Evolutionary conservation across 2,329 filamentous ascomycete genomes (phyloP).

Genomic region (Phaeosphaeria sp.): DNA sequence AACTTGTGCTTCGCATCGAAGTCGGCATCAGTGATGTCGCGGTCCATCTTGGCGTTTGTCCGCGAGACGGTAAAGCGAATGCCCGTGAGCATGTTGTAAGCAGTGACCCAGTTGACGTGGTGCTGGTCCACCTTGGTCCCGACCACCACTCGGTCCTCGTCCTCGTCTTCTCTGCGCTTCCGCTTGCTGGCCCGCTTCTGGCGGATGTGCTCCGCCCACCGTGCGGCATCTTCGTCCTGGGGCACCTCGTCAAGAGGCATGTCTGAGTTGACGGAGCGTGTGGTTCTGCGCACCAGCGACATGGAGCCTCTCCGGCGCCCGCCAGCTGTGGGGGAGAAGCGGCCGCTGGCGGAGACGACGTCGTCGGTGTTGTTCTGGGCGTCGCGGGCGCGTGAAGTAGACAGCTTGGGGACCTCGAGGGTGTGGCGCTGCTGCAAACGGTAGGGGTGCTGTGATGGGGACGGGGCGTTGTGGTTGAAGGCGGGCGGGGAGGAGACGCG

Average conservation of each 20-base stretch:
- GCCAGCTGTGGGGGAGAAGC: conserved; percentile 76
- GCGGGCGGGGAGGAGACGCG: conserved; percentile 70
- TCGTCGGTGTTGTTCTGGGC: conserved; percentile 62
- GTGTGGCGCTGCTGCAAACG: conserved; percentile 83
- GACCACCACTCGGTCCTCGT: conserved; percentile 87
- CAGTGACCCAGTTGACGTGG: conserved; percentile 96
- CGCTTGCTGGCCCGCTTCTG: conserved; percentile 90
- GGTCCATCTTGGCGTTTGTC: conserved; percentile 95
- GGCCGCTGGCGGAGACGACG: conserved; percentile 72
- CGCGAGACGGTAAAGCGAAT: conserved; percentile 96
- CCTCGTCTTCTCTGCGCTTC: conserved; percentile 84
- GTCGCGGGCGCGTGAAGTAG: conserved; percentile 71
- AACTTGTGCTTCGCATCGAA: conserved; percentile 97
- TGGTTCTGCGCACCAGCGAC: conserved; percentile 78
- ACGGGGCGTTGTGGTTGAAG: conserved; percentile 59
- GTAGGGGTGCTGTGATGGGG: conserved; percentile 59
- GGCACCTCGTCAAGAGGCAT: conserved; percentile 80
- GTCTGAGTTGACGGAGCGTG: conserved; percentile 85
- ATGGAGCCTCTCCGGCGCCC: conserved; percentile 79
- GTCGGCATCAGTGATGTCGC: conserved; percentile 86
- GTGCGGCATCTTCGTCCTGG: conserved; percentile 86
- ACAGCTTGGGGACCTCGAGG: conserved; percentile 79
- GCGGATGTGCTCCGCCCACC: conserved; percentile 91
- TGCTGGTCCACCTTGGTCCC: conserved; percentile 98
- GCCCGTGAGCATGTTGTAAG: conserved; percentile 99